Base-by-base conservation (phyloP, 352 stramenopile species). In the Globisporangium rhizosaccharum region DNA sequence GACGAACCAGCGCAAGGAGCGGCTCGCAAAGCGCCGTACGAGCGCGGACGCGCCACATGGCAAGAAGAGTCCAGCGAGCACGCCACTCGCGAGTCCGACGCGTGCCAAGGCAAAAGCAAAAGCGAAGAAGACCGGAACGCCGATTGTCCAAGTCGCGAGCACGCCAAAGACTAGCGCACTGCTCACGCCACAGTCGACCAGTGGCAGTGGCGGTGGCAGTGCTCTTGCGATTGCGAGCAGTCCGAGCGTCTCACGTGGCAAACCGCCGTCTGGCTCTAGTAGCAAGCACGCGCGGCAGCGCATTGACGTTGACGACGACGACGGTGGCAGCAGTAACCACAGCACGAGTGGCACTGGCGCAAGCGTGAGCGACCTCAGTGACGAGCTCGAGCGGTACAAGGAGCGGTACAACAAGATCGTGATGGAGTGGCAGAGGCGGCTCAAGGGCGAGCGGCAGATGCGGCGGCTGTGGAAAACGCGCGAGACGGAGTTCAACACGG, bases 341-440 rank as follows among this genome's bases (percentile, higher is more conserved):
- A 15, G 41, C 12, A 14, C 41, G 17, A 46, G 41, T 46, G 41
- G 41, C 12, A 12, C 75, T 23, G 23, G 23, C 23, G 23, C 23
- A 23, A 23, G 23, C 23, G 23, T 23, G 48, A 56, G 70, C 12
- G 53, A 79, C 30, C 46, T 74, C 64, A 47, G 59, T 54, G 65
- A 79, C n/a, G 84, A 94, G 49, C 67, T 94, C 1, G 75, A 76
- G 44, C 73, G 81, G 10, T 88, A 89, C 65, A 90, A 92, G 62
- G 78, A 90, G 33, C 82, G 82, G n/a, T 85, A 91, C 61, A 79
- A 75, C 44, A 73, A 89, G 65, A 90, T 94, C 51, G 82, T 87
- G 56, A 83, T 80, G 1, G 84, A 94, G 56, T 91, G 78, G 76
- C 70, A 91, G 59, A 76, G 84, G 6, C 79, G 84, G n/a, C 67